Base-by-base conservation (phyloP, 31 red algal species). In the Asparagopsis taxiformis region DNA sequence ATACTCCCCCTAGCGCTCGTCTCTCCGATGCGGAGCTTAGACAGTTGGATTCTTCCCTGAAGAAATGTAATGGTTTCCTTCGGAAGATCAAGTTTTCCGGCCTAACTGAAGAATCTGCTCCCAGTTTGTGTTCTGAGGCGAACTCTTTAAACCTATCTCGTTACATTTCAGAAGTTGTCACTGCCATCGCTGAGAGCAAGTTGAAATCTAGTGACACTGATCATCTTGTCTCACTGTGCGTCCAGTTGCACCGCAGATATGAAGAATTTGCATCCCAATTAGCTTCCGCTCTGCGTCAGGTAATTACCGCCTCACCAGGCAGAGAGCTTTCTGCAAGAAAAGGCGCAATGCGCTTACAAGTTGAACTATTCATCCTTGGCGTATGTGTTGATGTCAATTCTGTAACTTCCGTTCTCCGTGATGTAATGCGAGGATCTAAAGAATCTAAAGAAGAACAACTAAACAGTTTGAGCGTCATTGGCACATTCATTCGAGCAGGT, bases 41-140 rank as follows among this genome's bases (percentile, higher is more conserved):
- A 48, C 70, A 84, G 43, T 68, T 93, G 6, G 94, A 98, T 65
- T 82, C 89, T 4, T 93, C 89, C 20, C 49, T 98, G 28, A 98
- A 98, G 82, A 92, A 92, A 46, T 98, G 94, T 60, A 93, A 82
- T 15, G 94, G 85, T 21, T 98, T 98, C 65, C 59, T 98, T n/a
- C 77, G 94, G 46, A 88, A 83, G 58, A 82, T 98, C 59, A 80
- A 82, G 21, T 62, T 49, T 44, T 54, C 82, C 7, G 83, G 84
- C 0, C 37, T 92, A 9, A 85, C 62, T 23, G 87, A 72, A 19
- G 83, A 95, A 23, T 75, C 77, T 30, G 75, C 67, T 15, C 20
- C 63, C 9, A 35, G 71, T 21, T 62, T 98, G 1, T 52, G 77
- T 19, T 33, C 31, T 1, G 94, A 98, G 54, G 72, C 85, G 16